Percentiles rank a stretch among this genome's conserved stretches.
Conservation (phyloP, 371 early-diverging fungal genomes). For the Mucor circinelloides region DNA sequence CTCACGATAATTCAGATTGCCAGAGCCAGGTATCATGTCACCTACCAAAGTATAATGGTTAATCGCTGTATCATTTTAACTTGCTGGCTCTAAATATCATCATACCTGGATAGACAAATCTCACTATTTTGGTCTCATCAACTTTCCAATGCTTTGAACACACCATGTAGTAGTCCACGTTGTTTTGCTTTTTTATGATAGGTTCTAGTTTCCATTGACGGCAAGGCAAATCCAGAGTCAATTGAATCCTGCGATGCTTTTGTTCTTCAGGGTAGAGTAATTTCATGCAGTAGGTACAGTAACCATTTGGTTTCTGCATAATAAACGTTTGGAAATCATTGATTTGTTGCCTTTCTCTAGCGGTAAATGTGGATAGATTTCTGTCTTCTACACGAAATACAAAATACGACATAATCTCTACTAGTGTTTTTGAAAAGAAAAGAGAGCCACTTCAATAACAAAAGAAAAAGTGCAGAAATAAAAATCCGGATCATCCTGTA, state of each 20-base stretch:
- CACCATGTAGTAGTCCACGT: not conserved
- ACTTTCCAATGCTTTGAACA: not conserved
- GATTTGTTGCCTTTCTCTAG: conserved; percentile 2
- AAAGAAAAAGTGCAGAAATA: too few species aligned
- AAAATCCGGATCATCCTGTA: too few species aligned
- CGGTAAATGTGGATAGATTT: not conserved
- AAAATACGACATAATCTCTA: too few species aligned
- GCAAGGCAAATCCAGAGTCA: not conserved
- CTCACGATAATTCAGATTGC: conserved; percentile 6
- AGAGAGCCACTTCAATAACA: too few species aligned
- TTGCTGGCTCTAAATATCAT: too few species aligned
- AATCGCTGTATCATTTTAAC: too few species aligned
- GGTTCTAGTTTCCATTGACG: not conserved
- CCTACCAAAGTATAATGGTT: too few species aligned
- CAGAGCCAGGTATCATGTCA: too few species aligned
- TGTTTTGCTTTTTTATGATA: too few species aligned
- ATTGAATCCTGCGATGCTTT: not conserved
- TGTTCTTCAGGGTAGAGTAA: not conserved
- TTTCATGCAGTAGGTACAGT: not conserved
- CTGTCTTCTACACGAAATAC: too few species aligned
- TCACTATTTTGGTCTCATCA: too few species aligned
- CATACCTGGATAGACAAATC: not conserved
- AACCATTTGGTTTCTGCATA: conserved; percentile 1
- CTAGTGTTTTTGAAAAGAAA: too few species aligned
- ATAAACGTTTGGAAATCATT: not conserved